Base-by-base conservation (phyloP, 768 basidiomycete species). In the Tylopilus felleus region DNA sequence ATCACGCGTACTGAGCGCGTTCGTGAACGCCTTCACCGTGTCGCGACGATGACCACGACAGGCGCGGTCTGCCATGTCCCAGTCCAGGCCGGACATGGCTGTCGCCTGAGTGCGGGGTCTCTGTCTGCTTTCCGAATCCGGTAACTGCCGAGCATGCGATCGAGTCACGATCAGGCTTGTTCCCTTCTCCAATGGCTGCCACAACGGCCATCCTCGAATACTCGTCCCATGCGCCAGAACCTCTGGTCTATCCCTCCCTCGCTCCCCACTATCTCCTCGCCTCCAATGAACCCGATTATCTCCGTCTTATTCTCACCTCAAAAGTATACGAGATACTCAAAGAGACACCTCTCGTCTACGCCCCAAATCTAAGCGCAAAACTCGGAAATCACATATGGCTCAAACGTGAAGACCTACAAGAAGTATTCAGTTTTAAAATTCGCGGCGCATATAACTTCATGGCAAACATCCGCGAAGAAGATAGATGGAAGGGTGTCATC, bases 341-440 rank as follows among this genome's bases (percentile, higher is more conserved):
- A 60, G 89, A 93, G 71, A 97, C 96, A 0, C 96, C 96, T 2
- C 81, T 98, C 38, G 88, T 94, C 19, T 80, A 80, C 48, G 95
- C 96, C 27, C 82, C 85, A 17, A 92, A 90, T 65, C 82, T 99
- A 21, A 95, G 92, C 62, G 73, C 86, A 56, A 85, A 88, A 57
- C 77, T 98, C 1, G 97, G 97, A 1, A 93, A 93, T 67, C 83
- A 95, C 60, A 88, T 99, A 71, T 95, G 88, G 84, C 81, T 99
- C 54, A 99, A 99, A 74, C 84, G 97, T 23, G 97, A 99, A 71
- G 97, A 99, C 65, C 79, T 97, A 3, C 96, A 98, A 43, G 88
- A 93, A 65, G 97, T 99, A 19, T 99, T 99, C 71, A 95, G 92
- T 69, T 99, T 99, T 84, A 99, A 99, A 69, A 94, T 98, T 44